phyloP scores from a whole-genome alignment of 2,329 filamentous ascomycete species.

The Colletotrichum destructivum region DNA sequence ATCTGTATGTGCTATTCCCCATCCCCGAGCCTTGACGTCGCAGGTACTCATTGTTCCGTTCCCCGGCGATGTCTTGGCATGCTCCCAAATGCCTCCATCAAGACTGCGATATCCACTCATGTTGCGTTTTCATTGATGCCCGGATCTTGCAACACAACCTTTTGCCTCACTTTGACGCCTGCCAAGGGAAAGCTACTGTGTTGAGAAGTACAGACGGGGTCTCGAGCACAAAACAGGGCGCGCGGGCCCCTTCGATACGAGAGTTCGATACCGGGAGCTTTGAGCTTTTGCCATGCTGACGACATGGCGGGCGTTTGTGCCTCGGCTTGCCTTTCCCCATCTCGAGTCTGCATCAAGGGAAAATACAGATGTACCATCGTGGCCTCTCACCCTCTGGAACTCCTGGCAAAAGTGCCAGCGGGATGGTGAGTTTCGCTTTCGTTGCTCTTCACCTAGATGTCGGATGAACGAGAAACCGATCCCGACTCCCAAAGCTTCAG shows the following conservation, averaged over 20 bases:
- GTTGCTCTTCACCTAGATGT: neutral
- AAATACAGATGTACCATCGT: neutral
- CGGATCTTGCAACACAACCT: neutral
- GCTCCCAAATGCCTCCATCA: neutral
- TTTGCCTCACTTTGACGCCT: slow-evolving; percentile 14
- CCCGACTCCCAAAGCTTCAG: neutral
- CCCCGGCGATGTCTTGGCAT: neutral
- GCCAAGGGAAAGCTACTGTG: slow-evolving; percentile 11
- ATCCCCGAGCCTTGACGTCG: neutral
- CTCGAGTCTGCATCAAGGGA: neutral
- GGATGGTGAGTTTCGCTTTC: neutral
- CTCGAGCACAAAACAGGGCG: neutral
- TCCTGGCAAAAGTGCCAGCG: neutral
- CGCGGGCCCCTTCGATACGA: neutral
- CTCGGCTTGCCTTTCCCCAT: neutral
- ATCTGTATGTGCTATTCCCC: neutral
- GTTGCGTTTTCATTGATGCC: neutral
- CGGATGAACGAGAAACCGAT: slow-evolving; percentile 25
- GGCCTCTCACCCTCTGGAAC: neutral
- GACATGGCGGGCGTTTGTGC: neutral
- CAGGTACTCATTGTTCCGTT: neutral
- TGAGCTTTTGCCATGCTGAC: neutral
- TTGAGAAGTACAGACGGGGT: neutral
- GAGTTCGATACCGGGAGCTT: slow-evolving; percentile 3
- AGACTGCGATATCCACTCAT: neutral